Percentiles rank a stretch among this genome's conserved stretches.
Conservation (phyloP, 2,329 filamentous ascomycete genomes). For the Macrophomina tecta region DNA sequence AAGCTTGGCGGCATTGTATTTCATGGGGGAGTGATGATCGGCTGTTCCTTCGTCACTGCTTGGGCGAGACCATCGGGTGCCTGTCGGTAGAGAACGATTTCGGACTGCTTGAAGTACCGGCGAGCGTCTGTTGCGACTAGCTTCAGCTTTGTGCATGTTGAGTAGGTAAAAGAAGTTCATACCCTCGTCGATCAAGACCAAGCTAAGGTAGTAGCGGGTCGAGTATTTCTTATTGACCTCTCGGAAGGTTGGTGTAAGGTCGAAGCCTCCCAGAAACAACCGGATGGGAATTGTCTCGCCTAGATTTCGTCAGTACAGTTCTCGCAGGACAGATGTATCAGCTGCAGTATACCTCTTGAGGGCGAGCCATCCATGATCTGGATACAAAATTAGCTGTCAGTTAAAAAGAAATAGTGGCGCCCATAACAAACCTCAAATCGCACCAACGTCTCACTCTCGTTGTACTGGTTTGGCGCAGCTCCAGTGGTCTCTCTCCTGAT, state of each 20-base stretch:
- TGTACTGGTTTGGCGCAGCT: slow-evolving; percentile 97
- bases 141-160: background rate
- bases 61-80: slow-evolving; percentile 57
- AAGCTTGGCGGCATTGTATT: background rate
- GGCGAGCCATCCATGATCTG: slow-evolving; percentile 99
- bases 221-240: slow-evolving; percentile 99
- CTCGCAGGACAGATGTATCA: background rate
- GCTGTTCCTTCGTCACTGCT: slow-evolving; percentile 55
- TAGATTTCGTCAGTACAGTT: slow-evolving; percentile 41
- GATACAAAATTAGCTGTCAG: slow-evolving; percentile 28
- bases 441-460: slow-evolving; percentile 97
- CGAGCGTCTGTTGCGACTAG: slow-evolving; percentile 71
- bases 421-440: slow-evolving; percentile 77
- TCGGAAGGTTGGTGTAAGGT: slow-evolving; percentile 95
- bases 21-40: slow-evolving; percentile 17
- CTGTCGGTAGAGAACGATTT: slow-evolving; percentile 95
- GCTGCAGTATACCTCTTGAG: slow-evolving; percentile 71
- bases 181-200: slow-evolving; percentile 96
- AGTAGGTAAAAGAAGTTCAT: slow-evolving; percentile 34
- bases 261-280: slow-evolving; percentile 95
- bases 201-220: slow-evolving; percentile 93
- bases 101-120: slow-evolving; percentile 98
- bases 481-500: slow-evolving; percentile 97
- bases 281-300: slow-evolving; percentile 94
- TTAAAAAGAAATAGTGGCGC: too few relatives aligned